Base-by-base conservation (phyloP, 225 moss, liverwort and hornwort genomes). In the Antitrichia curtipendula region DNA sequence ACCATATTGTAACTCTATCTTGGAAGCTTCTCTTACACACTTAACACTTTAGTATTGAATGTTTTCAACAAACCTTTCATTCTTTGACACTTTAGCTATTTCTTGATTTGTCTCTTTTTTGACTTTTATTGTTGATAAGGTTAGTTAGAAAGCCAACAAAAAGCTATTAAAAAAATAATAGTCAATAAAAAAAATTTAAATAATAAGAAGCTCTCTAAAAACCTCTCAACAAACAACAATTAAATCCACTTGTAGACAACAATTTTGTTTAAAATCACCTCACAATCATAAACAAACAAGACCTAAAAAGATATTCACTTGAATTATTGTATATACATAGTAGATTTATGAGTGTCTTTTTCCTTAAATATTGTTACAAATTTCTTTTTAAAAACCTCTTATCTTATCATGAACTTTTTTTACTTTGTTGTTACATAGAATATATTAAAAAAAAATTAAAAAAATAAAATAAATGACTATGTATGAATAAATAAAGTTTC, bases 21-120 rank as follows among this genome's bases (percentile, higher is more conserved):
- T 45, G 0, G 0, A 72, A 18, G 29, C 10, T 43, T 70, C 27
- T 70, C 0, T 11, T 0, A 27, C 16, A 43, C 0, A 5, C 16
- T 70, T 27, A 9, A 43, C 0, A 5, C 16, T 70, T 27, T 28
- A 72, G 7, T 19, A 1, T 31, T 73, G 12, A 74, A 31, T 49
- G 7, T 7, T 32, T 74, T 74, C 29, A 75, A 32, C 8, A 75
- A 31, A 7, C 32, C 2, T 50, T 75, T 8, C 3, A 12, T 2
- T 10, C 8, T 7, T 0, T 50, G 1, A 20, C 2, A 75, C 34
- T 50, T 50, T 50, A 50, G 21, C 1, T 50, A 21, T 75, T 75
- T 21, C 4, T 49, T 49, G 7, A 11, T 6, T 73, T 49, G 7
- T 32, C 4, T 12, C 12, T 49, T 19, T 5, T 27, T 16, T 16